Evolutionary conservation across 768 basidiomycete genomes (phyloP), one percentile per base, ranked within the genome.

Genomic region (Phallus indusiatus): DNA sequence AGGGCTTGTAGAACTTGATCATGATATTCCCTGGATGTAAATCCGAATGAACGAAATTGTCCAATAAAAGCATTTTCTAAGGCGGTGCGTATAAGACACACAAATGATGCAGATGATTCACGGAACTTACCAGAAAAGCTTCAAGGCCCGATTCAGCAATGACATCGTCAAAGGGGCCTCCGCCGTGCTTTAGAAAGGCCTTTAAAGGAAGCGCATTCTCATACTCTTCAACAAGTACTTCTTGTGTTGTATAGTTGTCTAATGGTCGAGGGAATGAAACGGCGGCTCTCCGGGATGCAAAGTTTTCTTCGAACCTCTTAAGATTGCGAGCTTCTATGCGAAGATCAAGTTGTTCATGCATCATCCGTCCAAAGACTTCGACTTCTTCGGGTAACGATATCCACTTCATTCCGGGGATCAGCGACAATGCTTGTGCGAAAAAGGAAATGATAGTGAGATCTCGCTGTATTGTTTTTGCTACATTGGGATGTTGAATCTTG

Each of bases 1-100:
- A 80, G 9, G 87, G 81, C 69, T 89, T 90, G 67, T 83, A 86
- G 75, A 98, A 98, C 69, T 95, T 96, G 75, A 99, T 83, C 86
- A 96, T 90, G 72, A 97, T 94, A 70, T 98, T 98, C 33, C 95
- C 95, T 2, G 90, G 88, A 69, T 91, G 90, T 20, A 92, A 80
- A 68, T 92, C 90, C 3, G 89, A 79, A 69, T 98, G 96, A 10
- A 95, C 93, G 71, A 96, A 99, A 71, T 99, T 98, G 72, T 99
- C 96, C 49, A 99, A 76, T 1, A 99, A 76, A 18, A 99, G 82
- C 96, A 99, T 99, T 73, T 97, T 93, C 92, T 97, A 65, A 1
- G 14, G n/a, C 17, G 36, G 33, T 8, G 18, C 36, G 62, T 7
- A 42, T 55, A 47, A 67, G 56, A 36, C 61, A 53, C 18, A 24